These are phyloP conservation scores for Paspalum notatum DNA, from an alignment of 176 grass and related monocot species.

Conservation along the genomic window DNA sequence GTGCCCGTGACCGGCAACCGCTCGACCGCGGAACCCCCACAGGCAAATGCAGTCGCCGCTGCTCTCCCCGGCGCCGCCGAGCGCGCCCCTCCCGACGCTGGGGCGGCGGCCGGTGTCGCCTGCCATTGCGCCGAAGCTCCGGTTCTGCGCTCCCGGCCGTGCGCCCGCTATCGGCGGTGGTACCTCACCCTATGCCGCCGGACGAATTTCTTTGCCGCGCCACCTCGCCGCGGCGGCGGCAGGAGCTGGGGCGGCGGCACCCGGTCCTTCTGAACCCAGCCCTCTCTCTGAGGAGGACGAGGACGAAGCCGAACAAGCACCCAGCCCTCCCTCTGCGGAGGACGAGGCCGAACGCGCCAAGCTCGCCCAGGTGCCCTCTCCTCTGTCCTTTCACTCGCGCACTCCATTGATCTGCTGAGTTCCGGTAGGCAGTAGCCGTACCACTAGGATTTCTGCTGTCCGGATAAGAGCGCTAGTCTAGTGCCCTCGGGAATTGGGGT, in stretches of 20 bases:
- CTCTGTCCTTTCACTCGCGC: neutral
- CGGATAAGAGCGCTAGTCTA: neutral
- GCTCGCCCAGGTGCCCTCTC: slow-evolving; percentile 66
- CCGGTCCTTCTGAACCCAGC: slow-evolving; percentile 14
- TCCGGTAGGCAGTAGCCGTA: neutral
- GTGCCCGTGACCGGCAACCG: neutral
- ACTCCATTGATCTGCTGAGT: neutral
- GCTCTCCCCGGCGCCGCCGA: slow-evolving; percentile 32
- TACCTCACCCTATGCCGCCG: neutral
- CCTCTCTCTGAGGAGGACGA: slow-evolving; percentile 40
- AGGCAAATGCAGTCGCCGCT: slow-evolving; percentile 59
- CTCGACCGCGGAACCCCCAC: neutral
- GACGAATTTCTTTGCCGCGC: slow-evolving; percentile 13
- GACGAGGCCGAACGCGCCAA: slow-evolving; percentile 59
- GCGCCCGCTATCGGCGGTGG: neutral
- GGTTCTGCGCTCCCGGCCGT: neutral
- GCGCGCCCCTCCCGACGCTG: slow-evolving; percentile 26
- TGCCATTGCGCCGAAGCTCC: neutral
- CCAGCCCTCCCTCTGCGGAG: slow-evolving; percentile 32
- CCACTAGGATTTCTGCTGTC: neutral
- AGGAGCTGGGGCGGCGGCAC: neutral
- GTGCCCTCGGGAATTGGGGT: neutral
- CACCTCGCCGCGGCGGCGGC: neutral
- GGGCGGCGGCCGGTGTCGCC: neutral
- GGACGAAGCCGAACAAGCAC: too few relatives aligned